Percentiles rank a stretch among this genome's conserved stretches.
Evolutionary conservation across 495 filamentous ascomycete genomes (phyloP).

Genomic region (Xylaria nigripes): DNA sequence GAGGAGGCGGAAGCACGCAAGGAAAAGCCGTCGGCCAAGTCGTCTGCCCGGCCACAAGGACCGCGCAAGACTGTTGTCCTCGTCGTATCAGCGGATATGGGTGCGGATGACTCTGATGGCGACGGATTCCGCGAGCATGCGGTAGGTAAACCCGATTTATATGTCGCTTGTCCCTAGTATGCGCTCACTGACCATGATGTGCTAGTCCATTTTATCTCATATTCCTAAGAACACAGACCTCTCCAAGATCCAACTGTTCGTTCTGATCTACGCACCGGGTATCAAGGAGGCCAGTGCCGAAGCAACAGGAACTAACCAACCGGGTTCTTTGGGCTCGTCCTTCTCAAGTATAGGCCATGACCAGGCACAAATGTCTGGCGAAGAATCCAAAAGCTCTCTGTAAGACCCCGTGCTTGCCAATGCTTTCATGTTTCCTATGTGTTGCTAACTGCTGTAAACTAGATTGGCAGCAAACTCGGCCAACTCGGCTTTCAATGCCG

Average conservation of each 20-base stretch:
- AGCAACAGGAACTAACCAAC: constrained; percentile 38
- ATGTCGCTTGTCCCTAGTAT: background rate
- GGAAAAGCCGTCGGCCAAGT: constrained; percentile 23
- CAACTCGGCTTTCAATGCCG: constrained; percentile 59
- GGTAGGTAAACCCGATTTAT: constrained; percentile 43
- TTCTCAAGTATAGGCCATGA: constrained; percentile 80
- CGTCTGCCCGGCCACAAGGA: constrained; percentile 19
- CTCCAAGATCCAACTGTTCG: constrained; percentile 62
- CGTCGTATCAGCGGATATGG: constrained; percentile 70
- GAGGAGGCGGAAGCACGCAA: constrained; percentile 58
- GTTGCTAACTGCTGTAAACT: constrained; percentile 17
- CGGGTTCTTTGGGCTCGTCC: constrained; percentile 67
- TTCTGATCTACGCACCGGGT: constrained; percentile 79
- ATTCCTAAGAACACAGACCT: constrained; percentile 66
- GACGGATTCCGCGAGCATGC: constrained; percentile 65
- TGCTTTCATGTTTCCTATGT: background rate
- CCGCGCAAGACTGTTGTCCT: constrained; percentile 69
- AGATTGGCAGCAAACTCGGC: constrained; percentile 27
- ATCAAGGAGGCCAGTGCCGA: constrained; percentile 56
- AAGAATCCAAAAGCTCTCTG: constrained; percentile 50
- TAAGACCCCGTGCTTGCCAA: constrained; percentile 17
- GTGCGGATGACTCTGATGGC: constrained; percentile 50
- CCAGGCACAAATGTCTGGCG: constrained; percentile 60
- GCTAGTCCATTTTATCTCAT: constrained; percentile 80
- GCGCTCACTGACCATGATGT: constrained; percentile 12